These are phyloP conservation scores for Suillus luteus DNA, from an alignment of 768 basidiomycete species.

Conservation along the genomic window DNA sequence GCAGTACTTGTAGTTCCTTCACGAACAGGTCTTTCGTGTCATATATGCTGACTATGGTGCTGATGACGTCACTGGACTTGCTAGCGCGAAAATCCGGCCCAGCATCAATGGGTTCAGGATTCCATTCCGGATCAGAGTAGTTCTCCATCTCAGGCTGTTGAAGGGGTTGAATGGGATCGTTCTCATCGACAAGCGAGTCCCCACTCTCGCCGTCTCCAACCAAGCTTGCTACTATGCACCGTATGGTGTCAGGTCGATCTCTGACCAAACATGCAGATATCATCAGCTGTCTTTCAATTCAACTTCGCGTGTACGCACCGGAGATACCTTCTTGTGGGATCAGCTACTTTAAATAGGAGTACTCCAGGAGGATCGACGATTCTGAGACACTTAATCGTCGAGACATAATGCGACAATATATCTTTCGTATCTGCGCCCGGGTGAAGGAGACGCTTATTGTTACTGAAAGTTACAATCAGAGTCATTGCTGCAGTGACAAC, in stretches of 20 bases:
- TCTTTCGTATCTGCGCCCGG: slow-evolving; percentile 95
- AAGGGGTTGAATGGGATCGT: slow-evolving; percentile 75
- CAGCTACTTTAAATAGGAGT: slow-evolving; percentile 89
- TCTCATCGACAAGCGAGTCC: slow-evolving; percentile 83
- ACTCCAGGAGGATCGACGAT: slow-evolving; percentile 93
- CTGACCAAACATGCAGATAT: slow-evolving; percentile 39
- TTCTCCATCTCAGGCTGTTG: slow-evolving; percentile 81
- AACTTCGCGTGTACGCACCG: slow-evolving; percentile 46
- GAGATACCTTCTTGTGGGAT: slow-evolving; percentile 88
- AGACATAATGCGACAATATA: slow-evolving; percentile 88
- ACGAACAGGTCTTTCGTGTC: slow-evolving; percentile 96
- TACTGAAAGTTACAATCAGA: slow-evolving; percentile 46
- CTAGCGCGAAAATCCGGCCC: slow-evolving; percentile 93
- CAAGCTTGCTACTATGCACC: slow-evolving; percentile 87
- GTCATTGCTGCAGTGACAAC: not conserved
- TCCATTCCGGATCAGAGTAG: slow-evolving; percentile 90
- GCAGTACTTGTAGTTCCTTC: slow-evolving; percentile 89
- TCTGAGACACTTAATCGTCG: slow-evolving; percentile 87
- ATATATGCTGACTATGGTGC: slow-evolving; percentile 95
- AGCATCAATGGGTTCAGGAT: slow-evolving; percentile 94
- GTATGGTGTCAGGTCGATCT: slow-evolving; percentile 89
- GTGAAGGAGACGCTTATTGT: slow-evolving; percentile 85
- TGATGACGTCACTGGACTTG: slow-evolving; percentile 91
- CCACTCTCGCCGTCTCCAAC: slow-evolving; percentile 84
- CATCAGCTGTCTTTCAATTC: not conserved